A percentile compares a stretch with the other conserved stretches of the same genome.
Evolutionary conservation across 257 asterid genomes (phyloP).

Genomic region (Solanum appendiculatum): DNA sequence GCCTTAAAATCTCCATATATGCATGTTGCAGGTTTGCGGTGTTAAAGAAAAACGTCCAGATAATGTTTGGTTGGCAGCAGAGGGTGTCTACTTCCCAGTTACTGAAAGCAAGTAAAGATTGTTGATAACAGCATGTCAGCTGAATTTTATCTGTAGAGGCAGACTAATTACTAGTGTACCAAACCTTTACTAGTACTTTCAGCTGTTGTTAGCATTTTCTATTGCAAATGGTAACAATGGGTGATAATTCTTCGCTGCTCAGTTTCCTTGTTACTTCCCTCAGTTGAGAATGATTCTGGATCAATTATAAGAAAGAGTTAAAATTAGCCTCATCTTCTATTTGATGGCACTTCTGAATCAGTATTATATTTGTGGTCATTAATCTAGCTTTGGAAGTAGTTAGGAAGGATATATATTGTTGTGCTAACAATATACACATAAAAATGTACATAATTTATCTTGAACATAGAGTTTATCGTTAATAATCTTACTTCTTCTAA

Average conservation of each 20-base stretch:
- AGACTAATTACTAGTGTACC: not conserved
- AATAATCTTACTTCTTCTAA: too few species aligned
- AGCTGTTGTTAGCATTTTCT: not conserved
- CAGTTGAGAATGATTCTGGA: not conserved
- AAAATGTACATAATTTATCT: too few species aligned
- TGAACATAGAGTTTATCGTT: too few species aligned
- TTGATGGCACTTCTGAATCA: not conserved
- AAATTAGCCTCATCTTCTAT: not conserved
- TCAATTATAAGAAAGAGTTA: not conserved
- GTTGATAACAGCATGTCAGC: not conserved
- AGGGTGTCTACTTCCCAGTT: slow-evolving; percentile 82
- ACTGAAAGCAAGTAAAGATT: slow-evolving; percentile 46
- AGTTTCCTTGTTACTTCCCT: not conserved
- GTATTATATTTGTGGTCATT: not conserved
- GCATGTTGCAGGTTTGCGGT: slow-evolving; percentile 74
- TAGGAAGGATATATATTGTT: not conserved
- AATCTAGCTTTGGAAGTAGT: not conserved
- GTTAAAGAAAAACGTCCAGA: slow-evolving; percentile 79
- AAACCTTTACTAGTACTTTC: not conserved
- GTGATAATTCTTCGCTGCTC: not conserved
- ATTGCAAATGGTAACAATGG: not conserved
- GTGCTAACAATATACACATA: not conserved
- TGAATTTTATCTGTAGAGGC: not conserved
- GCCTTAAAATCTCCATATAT: not conserved
- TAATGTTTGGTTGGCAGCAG: slow-evolving; percentile 93